Conservation (phyloP, 768 basidiomycete genomes). For the Amylocystis lapponica region DNA sequence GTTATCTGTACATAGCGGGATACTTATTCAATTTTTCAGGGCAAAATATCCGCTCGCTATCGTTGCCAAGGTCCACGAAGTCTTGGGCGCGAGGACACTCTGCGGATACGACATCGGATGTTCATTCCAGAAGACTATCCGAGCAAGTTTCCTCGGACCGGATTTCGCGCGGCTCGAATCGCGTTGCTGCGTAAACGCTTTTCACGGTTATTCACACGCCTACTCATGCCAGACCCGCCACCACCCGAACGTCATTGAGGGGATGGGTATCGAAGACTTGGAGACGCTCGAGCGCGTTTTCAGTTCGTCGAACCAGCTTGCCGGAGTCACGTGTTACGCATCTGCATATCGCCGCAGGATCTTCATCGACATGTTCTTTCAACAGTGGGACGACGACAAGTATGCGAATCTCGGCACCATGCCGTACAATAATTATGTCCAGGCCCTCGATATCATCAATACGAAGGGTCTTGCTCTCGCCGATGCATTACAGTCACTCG, state of each 20-base stretch:
- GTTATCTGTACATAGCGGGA: background rate
- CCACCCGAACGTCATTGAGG: constrained; percentile 26
- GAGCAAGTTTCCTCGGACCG: constrained; percentile 4
- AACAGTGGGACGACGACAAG: constrained; percentile 31
- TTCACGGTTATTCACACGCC: constrained; percentile 25
- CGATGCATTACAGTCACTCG: constrained; percentile 7
- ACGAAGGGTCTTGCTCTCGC: constrained; percentile 7
- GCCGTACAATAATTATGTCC: constrained; percentile 23
- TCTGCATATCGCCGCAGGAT: constrained; percentile 20
- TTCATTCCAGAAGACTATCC: constrained; percentile 7
- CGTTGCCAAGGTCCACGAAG: constrained; percentile 2
- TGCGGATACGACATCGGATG: constrained; percentile 18
- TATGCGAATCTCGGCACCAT: constrained; percentile 25
- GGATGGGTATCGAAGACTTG: constrained; percentile 30
- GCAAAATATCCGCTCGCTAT: constrained; percentile 19
- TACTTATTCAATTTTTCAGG: constrained; percentile 3
- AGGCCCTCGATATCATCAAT: constrained; percentile 24
- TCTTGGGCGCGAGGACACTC: background rate
- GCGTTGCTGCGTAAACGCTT: background rate
- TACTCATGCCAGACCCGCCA: constrained; percentile 8
- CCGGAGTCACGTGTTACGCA: constrained; percentile 21
- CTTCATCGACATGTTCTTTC: constrained; percentile 28
- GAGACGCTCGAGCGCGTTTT: constrained; percentile 15
- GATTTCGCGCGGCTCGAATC: no score
- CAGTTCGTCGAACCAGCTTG: constrained; percentile 15